Conservation (phyloP, 1,284 basidiomycete genomes). For the Trametes hirsuta region DNA sequence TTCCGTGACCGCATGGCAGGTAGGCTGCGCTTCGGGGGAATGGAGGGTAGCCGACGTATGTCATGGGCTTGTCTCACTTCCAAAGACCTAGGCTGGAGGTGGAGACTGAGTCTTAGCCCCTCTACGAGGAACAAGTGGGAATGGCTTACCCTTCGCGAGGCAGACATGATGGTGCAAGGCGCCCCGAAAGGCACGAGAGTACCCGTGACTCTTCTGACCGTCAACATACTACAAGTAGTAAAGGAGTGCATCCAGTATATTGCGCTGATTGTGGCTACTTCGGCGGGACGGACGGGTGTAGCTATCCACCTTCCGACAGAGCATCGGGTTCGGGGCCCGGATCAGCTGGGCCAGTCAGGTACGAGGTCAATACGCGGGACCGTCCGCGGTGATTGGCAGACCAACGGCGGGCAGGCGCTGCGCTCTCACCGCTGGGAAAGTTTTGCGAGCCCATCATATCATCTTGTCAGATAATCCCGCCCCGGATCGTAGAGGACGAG, state of each 20-base stretch:
- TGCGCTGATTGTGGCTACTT: background rate
- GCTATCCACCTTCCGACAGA: background rate
- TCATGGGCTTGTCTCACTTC: background rate
- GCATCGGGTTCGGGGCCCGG: background rate
- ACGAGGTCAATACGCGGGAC: conserved; percentile 11
- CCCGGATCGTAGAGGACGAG: too few relatives aligned
- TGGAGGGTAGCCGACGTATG: background rate
- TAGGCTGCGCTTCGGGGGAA: background rate
- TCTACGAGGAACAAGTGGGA: too few relatives aligned
- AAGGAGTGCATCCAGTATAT: background rate
- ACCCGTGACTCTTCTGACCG: background rate
- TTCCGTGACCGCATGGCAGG: conserved; percentile 13
- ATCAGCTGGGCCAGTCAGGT: conserved; percentile 5
- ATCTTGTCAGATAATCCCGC: background rate
- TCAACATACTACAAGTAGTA: too few relatives aligned
- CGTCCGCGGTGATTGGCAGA: conserved; percentile 4
- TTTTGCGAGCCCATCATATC: conserved; percentile 5
- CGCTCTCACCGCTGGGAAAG: conserved; percentile 19
- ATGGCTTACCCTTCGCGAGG: too few relatives aligned
- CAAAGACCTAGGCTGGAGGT: background rate
- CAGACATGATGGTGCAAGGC: too few relatives aligned
- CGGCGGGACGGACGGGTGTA: background rate
- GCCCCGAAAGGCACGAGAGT: background rate
- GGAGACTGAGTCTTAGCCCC: too few relatives aligned
- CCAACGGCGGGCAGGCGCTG: background rate